These are phyloP conservation scores for Tulasnella sp. DNA, from an alignment of 768 basidiomycete species.

Conservation along the genomic window DNA sequence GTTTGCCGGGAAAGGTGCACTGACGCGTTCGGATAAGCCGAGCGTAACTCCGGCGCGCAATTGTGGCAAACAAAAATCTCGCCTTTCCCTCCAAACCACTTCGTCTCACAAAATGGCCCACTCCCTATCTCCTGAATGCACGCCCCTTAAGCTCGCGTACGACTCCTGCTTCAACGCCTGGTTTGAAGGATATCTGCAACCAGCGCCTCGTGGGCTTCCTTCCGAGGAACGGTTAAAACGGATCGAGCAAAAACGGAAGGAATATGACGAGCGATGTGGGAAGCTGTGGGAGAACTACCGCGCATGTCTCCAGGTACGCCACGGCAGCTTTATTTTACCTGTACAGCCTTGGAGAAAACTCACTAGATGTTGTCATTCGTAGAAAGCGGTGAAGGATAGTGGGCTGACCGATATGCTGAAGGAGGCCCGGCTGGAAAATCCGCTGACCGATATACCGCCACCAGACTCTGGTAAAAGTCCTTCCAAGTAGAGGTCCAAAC, in stretches of 20 bases:
- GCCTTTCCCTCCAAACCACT: not conserved
- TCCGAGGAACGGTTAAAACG: constrained; percentile 48
- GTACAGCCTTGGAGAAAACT: not conserved
- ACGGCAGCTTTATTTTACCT: not conserved
- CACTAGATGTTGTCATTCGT: not conserved
- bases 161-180: constrained; percentile 95
- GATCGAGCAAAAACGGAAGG: constrained; percentile 71
- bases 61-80: not conserved
- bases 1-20: not conserved
- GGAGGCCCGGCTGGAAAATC: constrained; percentile 74
- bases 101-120: constrained; percentile 48
- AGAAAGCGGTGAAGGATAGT: constrained; percentile 76
- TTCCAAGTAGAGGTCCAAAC: not conserved
- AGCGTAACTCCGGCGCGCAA: not conserved
- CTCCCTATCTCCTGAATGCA: constrained; percentile 78
- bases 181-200: constrained; percentile 95
- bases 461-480: not conserved
- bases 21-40: not conserved
- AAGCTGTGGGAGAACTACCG: constrained; percentile 74
- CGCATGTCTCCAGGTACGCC: constrained; percentile 69
- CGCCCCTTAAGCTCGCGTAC: constrained; percentile 79
- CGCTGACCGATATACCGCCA: constrained; percentile 35
- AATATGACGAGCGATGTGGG: constrained; percentile 82
- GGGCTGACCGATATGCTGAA: constrained; percentile 67
- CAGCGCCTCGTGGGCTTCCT: constrained; percentile 34